Evolutionary conservation across 345 rosid genomes (phyloP).

Genomic region (Zanthoxylum bungeanum): DNA sequence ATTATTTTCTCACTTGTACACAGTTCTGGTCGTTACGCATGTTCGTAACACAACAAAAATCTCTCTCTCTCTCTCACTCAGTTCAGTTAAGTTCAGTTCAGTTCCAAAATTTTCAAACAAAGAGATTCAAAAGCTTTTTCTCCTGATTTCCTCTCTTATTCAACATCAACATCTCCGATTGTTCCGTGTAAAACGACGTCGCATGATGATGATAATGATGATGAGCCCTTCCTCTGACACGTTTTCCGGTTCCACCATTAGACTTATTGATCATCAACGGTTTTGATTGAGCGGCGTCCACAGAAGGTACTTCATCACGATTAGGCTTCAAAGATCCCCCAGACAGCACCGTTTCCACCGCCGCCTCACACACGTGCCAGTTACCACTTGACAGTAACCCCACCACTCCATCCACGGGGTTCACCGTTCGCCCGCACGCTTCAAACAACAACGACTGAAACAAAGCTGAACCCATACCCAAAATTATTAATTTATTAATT

Average conservation of each 20-base stretch:
- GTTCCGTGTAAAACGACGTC: conserved; percentile 31
- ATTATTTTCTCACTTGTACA: too few relatives aligned
- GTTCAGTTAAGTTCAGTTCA: too few relatives aligned
- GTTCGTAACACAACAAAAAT: conserved; percentile 11
- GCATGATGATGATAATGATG: too few relatives aligned
- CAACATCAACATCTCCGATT: too few relatives aligned
- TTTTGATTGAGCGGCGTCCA: conserved; percentile 20
- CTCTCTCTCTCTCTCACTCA: too few relatives aligned
- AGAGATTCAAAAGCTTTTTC: conserved; percentile 64
- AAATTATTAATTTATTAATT: too few relatives aligned
- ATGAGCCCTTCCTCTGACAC: conserved; percentile 21
- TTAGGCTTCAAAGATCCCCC: conserved; percentile 45
- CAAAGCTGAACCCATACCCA: conserved; percentile 50
- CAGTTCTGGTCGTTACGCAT: too few relatives aligned
- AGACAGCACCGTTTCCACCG: conserved; percentile 47
- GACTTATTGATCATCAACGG: too few relatives aligned
- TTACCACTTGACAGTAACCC: conserved; percentile 57
- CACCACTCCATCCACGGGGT: conserved; percentile 59
- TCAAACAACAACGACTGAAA: conserved; percentile 57
- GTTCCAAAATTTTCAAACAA: too few relatives aligned
- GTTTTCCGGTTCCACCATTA: conserved; percentile 3
- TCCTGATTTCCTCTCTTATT: conserved; percentile 5
- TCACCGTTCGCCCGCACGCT: conserved; percentile 65
- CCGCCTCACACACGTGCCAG: conserved; percentile 56
- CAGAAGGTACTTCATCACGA: too few relatives aligned